Percentiles rank a stretch among this genome's conserved stretches.
These are phyloP conservation scores for Cryptosporidium andersoni DNA, from an alignment of 169 alveolate species.

Conservation along the genomic window DNA sequence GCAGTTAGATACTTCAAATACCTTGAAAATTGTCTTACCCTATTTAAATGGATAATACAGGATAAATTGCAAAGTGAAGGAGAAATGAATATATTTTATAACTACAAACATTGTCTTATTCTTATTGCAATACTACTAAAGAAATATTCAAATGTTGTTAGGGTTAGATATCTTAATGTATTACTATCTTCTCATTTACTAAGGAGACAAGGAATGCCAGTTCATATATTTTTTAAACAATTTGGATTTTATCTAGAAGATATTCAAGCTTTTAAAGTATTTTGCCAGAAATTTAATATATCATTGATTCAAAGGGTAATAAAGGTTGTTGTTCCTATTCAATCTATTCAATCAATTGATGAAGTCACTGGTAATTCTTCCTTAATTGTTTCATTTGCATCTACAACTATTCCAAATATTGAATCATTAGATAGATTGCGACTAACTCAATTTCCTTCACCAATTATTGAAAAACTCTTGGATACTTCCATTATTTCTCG, in stretches of 20 bases:
- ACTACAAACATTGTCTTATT: conserved; percentile 30
- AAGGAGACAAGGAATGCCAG: conserved; percentile 37
- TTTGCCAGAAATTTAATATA: conserved; percentile 28
- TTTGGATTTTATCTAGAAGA: conserved; percentile 62
- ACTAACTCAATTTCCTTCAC: no score
- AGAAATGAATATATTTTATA: not conserved
- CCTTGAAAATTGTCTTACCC: conserved; percentile 26
- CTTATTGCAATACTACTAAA: conserved; percentile 29
- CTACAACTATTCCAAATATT: no score
- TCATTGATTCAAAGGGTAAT: no score
- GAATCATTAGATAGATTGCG: no score
- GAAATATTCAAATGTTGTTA: conserved; percentile 54
- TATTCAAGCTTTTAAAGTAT: conserved; percentile 18
- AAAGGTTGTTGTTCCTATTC: not conserved
- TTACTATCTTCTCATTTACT: conserved; percentile 31
- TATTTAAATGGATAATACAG: not conserved
- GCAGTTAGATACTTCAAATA: conserved; percentile 46
- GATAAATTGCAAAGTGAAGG: not conserved
- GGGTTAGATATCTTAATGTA: conserved; percentile 31
- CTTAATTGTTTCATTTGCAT: no score
- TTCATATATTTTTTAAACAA: conserved; percentile 22
- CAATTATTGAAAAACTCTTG: no score
- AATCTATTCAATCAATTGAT: not conserved
- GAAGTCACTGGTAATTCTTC: not conserved
- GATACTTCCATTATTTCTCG: not conserved